A percentile compares a stretch with the other conserved stretches of the same genome.
These are phyloP conservation scores for Phytophthora cryptogea DNA, from an alignment of 352 stramenopile species.

Conservation along the genomic window DNA sequence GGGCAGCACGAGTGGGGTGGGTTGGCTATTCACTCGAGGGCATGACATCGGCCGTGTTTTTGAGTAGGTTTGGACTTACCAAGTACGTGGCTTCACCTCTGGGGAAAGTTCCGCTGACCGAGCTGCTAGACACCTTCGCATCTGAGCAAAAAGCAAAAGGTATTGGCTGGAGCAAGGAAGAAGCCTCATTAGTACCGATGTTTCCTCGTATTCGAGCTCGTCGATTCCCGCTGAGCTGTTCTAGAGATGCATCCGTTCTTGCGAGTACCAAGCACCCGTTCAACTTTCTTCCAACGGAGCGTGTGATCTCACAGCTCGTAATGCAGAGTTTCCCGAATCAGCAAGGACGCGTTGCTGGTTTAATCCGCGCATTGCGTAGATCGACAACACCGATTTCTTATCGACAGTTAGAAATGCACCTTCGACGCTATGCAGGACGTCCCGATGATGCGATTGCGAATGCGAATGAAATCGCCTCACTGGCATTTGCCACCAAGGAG, in stretches of 20 bases:
- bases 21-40: conserved; percentile 79
- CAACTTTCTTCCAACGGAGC: conserved; percentile 61
- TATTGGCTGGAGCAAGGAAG: conserved; percentile 66
- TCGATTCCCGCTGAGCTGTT: conserved; percentile 44
- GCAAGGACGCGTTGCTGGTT: conserved; percentile 56
- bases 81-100: conserved; percentile 49
- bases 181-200: conserved; percentile 42
- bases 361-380: conserved; percentile 53
- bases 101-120: conserved; percentile 32
- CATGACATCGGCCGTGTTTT: conserved; percentile 54
- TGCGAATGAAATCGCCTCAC: conserved; percentile 62
- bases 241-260: conserved; percentile 27
- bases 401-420: conserved; percentile 75
- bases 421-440: conserved; percentile 67
- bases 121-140: conserved; percentile 36
- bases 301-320: conserved; percentile 53
- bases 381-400: conserved; percentile 70
- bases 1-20: conserved; percentile 40
- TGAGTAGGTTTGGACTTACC: conserved; percentile 62
- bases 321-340: conserved; percentile 73
- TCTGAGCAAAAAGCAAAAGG: conserved; percentile 45
- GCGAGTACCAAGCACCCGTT: conserved; percentile 56
- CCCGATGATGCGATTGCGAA: conserved; percentile 68
- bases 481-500: conserved; percentile 45
- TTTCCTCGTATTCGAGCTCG: conserved; percentile 28